Conservation (phyloP, 2,329 filamentous ascomycete species). For the Xylariaceae sp. region DNA sequence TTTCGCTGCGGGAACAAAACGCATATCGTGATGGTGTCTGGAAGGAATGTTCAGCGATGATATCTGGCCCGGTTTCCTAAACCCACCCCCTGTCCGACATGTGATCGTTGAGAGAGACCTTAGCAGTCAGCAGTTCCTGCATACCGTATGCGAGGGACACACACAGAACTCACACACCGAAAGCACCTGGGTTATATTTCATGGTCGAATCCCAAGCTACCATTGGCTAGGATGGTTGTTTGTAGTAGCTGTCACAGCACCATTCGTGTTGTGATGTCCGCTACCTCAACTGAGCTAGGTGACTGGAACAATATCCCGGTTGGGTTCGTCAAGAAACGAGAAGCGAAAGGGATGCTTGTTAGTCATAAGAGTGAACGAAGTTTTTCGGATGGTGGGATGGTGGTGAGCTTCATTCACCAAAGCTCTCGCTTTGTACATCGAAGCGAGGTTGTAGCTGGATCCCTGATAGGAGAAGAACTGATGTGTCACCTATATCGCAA, state of each 20-base stretch:
- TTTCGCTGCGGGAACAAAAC: constrained; percentile 4
- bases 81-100: constrained; percentile 12
- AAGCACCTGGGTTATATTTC: constrained; percentile 1
- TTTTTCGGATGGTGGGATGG: constrained; percentile 8
- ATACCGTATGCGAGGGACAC: constrained; percentile 9
- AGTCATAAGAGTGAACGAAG: constrained; percentile 16
- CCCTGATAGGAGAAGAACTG: constrained; percentile 3
- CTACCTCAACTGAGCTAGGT: constrained; percentile 5
- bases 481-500: constrained; percentile 15
- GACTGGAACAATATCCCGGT: constrained; percentile 8
- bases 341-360: constrained; percentile 18
- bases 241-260: constrained; percentile 10
- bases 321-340: constrained; percentile 12
- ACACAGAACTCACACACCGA: neutral
- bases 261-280: neutral
- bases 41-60: constrained; percentile 7
- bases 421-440: neutral
- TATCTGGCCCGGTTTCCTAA: constrained; percentile 7
- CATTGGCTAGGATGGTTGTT: constrained; percentile 14
- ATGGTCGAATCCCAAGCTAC: constrained; percentile 8
- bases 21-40: constrained; percentile 8
- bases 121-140: constrained; percentile 18
- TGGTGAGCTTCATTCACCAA: neutral
- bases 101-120: constrained; percentile 13
- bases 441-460: constrained; percentile 10